Conservation (phyloP, 495 filamentous ascomycete genomes). For the Lasiosphaeria miniovina region DNA sequence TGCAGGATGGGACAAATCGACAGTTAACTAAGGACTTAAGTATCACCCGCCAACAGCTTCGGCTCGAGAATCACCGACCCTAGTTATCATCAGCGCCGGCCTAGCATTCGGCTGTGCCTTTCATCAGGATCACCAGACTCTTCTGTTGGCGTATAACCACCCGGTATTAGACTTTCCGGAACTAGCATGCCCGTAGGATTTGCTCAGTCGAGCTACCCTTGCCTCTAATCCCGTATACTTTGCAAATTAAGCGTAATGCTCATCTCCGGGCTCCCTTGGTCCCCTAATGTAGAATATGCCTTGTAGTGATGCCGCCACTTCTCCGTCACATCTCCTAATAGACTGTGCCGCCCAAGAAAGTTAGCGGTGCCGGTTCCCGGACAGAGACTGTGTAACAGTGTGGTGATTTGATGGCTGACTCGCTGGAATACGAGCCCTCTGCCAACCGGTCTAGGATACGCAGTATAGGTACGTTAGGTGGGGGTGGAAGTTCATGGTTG, state of each 20-base stretch:
- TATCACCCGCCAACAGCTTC: background rate
- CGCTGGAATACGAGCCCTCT: background rate
- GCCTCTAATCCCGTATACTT: background rate
- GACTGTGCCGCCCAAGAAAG: background rate
- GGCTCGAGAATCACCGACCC: background rate
- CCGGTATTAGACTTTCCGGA: background rate
- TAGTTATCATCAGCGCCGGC: background rate
- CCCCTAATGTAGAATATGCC: background rate
- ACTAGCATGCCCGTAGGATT: background rate
- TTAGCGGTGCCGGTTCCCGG: no score
- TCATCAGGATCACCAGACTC: background rate
- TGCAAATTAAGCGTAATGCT: background rate
- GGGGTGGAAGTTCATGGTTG: background rate
- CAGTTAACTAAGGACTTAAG: background rate
- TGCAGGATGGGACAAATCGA: background rate
- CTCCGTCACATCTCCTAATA: background rate
- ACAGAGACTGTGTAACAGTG: background rate
- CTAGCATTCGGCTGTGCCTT: background rate
- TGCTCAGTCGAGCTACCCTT: background rate
- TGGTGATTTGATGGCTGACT: background rate
- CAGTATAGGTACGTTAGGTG: background rate
- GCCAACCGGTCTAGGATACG: background rate
- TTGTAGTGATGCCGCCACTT: background rate
- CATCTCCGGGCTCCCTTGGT: background rate
- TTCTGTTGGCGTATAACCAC: background rate